Evolutionary conservation across 2,329 filamentous ascomycete genomes (phyloP).

Genomic region (Hirsutella minnesotensis): DNA sequence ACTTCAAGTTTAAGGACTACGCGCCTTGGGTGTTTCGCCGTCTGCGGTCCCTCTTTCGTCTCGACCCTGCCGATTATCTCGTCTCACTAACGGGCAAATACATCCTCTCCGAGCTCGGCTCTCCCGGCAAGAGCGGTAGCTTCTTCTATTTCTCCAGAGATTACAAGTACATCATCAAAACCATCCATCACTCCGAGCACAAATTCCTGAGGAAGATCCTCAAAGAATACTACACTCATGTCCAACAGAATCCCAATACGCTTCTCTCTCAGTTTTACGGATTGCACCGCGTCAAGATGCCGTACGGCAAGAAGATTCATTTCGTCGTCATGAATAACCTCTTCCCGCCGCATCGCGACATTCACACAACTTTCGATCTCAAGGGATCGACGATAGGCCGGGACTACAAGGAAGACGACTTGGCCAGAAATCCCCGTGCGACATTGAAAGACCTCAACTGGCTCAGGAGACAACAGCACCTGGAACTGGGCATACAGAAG

Average conservation of each 20-base stretch:
- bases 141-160: constrained; percentile 99
- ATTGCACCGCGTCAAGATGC: constrained; percentile 93
- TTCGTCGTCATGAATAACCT: constrained; percentile 99
- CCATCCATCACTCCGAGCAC: constrained; percentile 91
- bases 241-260: constrained; percentile 88
- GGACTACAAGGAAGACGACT: constrained; percentile 78
- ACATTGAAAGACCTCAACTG: constrained; percentile 97
- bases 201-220: constrained; percentile 76
- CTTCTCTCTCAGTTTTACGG: constrained; percentile 97
- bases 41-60: constrained; percentile 72
- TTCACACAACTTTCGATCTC: constrained; percentile 91
- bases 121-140: constrained; percentile 93
- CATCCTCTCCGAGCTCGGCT: constrained; percentile 92
- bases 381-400: constrained; percentile 93
- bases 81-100: constrained; percentile 98
- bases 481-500: constrained; percentile 84
- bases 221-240: constrained; percentile 88
- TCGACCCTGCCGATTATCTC: constrained; percentile 94
- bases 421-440: constrained; percentile 80
- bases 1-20: constrained; percentile 99
- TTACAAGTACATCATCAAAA: constrained; percentile 99
- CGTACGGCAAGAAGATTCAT: constrained; percentile 95
- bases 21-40: constrained; percentile 98
- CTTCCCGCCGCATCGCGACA: constrained; percentile 93
- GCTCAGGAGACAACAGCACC: constrained; percentile 70